phyloP scores from a whole-genome alignment of 2,329 filamentous ascomycete genomes.

The Talaromyces sp. region DNA sequence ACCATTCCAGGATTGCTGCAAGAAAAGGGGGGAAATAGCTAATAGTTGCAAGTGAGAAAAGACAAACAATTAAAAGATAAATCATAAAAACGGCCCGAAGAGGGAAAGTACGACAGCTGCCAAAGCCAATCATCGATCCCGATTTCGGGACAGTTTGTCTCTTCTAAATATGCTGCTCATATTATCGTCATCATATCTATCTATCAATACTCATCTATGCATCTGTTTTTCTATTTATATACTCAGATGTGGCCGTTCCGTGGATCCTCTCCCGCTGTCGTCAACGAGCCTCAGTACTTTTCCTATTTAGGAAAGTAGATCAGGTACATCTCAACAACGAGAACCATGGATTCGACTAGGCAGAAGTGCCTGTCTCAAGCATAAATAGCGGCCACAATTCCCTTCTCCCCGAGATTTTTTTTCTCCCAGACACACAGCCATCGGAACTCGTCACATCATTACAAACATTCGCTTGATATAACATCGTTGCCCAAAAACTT shows the following conservation, averaged over 20 bases:
- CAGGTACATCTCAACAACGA: background rate
- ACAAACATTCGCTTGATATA: background rate
- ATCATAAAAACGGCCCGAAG: no score
- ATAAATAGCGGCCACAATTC: background rate
- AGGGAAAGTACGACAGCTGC: background rate
- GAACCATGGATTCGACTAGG: background rate
- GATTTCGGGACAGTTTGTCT: no score
- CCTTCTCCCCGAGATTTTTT: background rate
- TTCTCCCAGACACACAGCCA: background rate
- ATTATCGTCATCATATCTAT: background rate
- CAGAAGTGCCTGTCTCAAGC: background rate
- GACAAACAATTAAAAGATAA: no score
- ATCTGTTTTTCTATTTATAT: background rate
- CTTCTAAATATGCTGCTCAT: background rate
- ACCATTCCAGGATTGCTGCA: no score
- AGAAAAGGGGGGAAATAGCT: no score
- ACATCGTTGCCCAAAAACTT: background rate
- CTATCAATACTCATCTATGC: background rate
- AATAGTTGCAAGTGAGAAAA: no score
- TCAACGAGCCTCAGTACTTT: background rate
- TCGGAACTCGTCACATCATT: background rate
- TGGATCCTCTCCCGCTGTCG: background rate
- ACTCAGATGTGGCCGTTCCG: background rate
- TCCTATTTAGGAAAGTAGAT: background rate
- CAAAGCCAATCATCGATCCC: no score